phyloP scores from a whole-genome alignment of 2,329 filamentous ascomycete species.

The Zasmidium cellare region DNA sequence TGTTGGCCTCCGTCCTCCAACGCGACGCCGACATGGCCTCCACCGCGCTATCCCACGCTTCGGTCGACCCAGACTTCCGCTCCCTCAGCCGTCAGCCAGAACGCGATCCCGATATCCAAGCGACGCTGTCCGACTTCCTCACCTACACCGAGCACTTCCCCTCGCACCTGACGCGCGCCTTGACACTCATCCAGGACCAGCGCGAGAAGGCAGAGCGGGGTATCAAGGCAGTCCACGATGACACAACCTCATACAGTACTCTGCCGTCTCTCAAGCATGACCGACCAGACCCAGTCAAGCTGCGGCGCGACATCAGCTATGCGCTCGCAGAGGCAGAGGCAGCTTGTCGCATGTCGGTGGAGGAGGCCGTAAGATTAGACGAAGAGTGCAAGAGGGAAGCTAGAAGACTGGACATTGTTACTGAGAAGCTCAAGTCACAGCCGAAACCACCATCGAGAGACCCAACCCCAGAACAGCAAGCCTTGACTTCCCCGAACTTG shows the following conservation, averaged over 20 bases:
- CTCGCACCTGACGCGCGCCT: conserved; percentile 62
- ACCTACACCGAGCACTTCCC: conserved; percentile 71
- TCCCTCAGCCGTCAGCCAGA: conserved; percentile 34
- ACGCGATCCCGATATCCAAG: conserved; percentile 62
- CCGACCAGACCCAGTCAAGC: conserved; percentile 51
- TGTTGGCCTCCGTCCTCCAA: background rate
- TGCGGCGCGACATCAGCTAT: conserved; percentile 59
- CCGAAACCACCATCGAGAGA: conserved; percentile 62
- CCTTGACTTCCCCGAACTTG: conserved; percentile 35
- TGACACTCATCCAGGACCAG: conserved; percentile 60
- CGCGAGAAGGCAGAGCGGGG: conserved; percentile 45
- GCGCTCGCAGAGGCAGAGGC: conserved; percentile 41
- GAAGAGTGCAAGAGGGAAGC: conserved; percentile 40
- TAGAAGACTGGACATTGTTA: conserved; percentile 59
- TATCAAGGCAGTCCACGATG: conserved; percentile 48
- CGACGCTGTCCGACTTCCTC: conserved; percentile 66
- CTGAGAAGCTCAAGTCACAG: conserved; percentile 61
- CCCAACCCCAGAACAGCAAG: conserved; percentile 50
- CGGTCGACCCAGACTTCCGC: conserved; percentile 29
- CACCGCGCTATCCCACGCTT: conserved; percentile 22
- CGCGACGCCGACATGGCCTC: conserved; percentile 22
- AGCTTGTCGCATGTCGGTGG: conserved; percentile 37
- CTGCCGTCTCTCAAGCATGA: conserved; percentile 52
- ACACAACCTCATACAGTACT: conserved; percentile 48
- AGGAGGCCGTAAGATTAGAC: conserved; percentile 35